These are phyloP conservation scores for Diaporthe capsici DNA, from an alignment of 2,329 filamentous ascomycete species.

Conservation along the genomic window DNA sequence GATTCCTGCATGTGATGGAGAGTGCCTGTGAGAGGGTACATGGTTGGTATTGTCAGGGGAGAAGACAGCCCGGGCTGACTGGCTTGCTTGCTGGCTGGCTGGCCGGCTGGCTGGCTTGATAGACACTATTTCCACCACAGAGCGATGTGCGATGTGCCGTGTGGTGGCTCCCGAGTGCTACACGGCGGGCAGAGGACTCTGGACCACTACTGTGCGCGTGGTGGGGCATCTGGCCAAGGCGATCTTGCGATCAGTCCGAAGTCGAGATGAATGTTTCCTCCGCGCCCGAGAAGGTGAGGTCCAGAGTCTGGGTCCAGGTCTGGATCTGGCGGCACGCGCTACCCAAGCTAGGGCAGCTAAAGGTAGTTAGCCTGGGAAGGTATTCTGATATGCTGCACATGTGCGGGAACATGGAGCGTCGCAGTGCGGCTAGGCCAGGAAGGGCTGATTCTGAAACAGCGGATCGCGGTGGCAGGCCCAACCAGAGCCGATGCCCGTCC, in stretches of 20 bases:
- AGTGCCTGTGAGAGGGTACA: background rate
- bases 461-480: slow-evolving; percentile 34
- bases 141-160: background rate
- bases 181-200: background rate
- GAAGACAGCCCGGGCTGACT: background rate
- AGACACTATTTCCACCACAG: background rate
- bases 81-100: background rate
- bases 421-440: slow-evolving; percentile 31
- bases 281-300: slow-evolving; percentile 23
- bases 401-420: slow-evolving; percentile 23
- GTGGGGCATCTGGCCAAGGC: slow-evolving; percentile 18
- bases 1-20: slow-evolving; percentile 24
- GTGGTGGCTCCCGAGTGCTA: background rate
- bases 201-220: background rate
- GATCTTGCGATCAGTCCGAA: slow-evolving; percentile 28
- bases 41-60: background rate
- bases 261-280: slow-evolving; percentile 26
- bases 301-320: slow-evolving; percentile 27
- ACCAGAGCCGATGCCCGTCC: slow-evolving; percentile 14
- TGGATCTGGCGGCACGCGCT: slow-evolving; percentile 28
- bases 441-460: slow-evolving; percentile 40
- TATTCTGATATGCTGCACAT: background rate
- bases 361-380: slow-evolving; percentile 1
- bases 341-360: slow-evolving; percentile 1
- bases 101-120: background rate